A percentile compares a stretch with the other conserved stretches of the same genome.
Evolutionary conservation across 2,329 filamentous ascomycete genomes (phyloP).

Genomic region (Epichloe gansuensis): DNA sequence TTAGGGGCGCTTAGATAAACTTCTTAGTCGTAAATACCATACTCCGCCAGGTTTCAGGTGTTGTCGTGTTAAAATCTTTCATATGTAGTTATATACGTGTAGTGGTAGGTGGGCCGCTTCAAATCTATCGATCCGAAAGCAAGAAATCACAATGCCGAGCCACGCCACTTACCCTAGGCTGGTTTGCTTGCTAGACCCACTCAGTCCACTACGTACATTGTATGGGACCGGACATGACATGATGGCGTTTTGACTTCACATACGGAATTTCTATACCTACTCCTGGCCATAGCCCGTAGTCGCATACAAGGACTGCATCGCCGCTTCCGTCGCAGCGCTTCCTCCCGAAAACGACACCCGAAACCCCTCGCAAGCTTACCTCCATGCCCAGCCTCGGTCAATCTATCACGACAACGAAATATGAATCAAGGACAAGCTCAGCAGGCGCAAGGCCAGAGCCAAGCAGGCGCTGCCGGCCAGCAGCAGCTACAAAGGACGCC

Average conservation of each 20-base stretch:
- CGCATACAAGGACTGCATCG: neutral
- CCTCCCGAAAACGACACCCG: too few relatives aligned
- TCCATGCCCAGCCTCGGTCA: neutral
- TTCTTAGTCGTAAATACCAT: too few relatives aligned
- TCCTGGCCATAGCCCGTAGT: neutral
- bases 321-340: neutral
- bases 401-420: neutral
- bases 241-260: neutral
- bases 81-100: too few relatives aligned
- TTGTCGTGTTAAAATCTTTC: too few relatives aligned
- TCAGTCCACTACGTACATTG: too few relatives aligned
- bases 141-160: too few relatives aligned
- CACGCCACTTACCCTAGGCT: too few relatives aligned
- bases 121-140: too few relatives aligned
- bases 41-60: too few relatives aligned
- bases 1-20: too few relatives aligned
- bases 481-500: slow-evolving; percentile 17
- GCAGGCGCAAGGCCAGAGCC: slow-evolving; percentile 13
- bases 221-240: neutral
- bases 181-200: too few relatives aligned
- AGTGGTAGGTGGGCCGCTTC: too few relatives aligned
- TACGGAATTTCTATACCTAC: neutral
- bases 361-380: neutral
- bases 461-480: slow-evolving; percentile 13
- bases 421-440: slow-evolving; percentile 17